Base-by-base conservation (phyloP, 2,329 filamentous ascomycete species). In the Exophiala xenobiotica region DNA sequence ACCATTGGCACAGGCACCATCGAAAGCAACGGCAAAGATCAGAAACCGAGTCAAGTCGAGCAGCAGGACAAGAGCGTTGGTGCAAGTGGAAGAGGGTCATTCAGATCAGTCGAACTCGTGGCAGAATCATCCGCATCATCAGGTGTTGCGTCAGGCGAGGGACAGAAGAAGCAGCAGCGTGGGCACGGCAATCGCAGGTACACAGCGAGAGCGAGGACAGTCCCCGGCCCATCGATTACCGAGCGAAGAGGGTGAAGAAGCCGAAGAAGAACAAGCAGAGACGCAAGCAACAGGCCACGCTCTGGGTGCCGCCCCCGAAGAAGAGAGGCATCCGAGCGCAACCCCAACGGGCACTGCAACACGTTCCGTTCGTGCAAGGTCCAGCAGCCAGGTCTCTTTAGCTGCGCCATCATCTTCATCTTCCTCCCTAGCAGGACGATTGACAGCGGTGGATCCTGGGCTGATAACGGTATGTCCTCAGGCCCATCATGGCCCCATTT, bases 381-480 rank as follows among this genome's bases (percentile, higher is more conserved):
- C n/a, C n/a, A n/a, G n/a, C n/a, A n/a, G n/a, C n/a, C n/a, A n/a
- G n/a, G n/a, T n/a, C n/a, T n/a, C n/a, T n/a, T n/a, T n/a, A n/a
- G n/a, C n/a, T n/a, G n/a, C n/a, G n/a, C n/a, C n/a, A n/a, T n/a
- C n/a, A n/a, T n/a, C n/a, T n/a, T 44, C 49, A 51, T 40, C 40
- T 33, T 22, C 27, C 19, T 18, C 24, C 24, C 8, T 11, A 40
- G 31, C 31, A 12, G 31, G 31, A 39, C 31, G 18, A 16, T 12
- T 16, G n/a, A 20, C 33, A 14, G 2, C 9, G 33, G 53, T 51
- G 49, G 53, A 53, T 23, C 53, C 46, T 20, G 45, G 53, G n/a
- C 49, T 50, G 53, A 56, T 56, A 56, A 56, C 53, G 46, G 53
- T 56, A 50, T 31, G 53, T 56, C 37, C 19, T 7, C 9, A 33